A percentile compares a stretch with the other conserved stretches of the same genome.
phyloP scores from a whole-genome alignment of 495 filamentous ascomycete species.

The Cercophora newfieldiana region DNA sequence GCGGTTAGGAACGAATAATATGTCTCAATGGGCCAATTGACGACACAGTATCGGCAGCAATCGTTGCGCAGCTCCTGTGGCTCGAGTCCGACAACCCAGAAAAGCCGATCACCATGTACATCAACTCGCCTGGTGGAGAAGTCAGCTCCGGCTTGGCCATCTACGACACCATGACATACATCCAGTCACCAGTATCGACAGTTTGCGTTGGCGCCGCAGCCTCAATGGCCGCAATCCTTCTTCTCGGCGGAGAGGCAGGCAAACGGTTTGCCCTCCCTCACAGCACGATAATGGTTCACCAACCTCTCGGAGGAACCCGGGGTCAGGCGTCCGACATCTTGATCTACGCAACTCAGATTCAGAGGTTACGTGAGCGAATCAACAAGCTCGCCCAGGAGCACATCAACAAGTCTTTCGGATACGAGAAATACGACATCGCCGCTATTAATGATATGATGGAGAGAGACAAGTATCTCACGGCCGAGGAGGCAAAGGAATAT shows the following conservation, averaged over 20 bases:
- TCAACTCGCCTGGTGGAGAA: slow-evolving; percentile 94
- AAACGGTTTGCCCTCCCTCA: slow-evolving; percentile 89
- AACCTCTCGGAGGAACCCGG: slow-evolving; percentile 86
- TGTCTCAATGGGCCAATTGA: slow-evolving; percentile 92
- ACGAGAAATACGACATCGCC: slow-evolving; percentile 60
- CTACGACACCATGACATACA: slow-evolving; percentile 99
- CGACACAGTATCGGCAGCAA: slow-evolving; percentile 81
- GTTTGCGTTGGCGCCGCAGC: slow-evolving; percentile 95
- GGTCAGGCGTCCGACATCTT: slow-evolving; percentile 92
- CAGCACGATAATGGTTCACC: slow-evolving; percentile 93
- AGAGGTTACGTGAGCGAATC: slow-evolving; percentile 78
- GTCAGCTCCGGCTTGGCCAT: slow-evolving; percentile 94
- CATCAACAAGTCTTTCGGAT: slow-evolving; percentile 69
- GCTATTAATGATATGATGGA: slow-evolving; percentile 95
- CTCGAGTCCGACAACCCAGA: slow-evolving; percentile 94
- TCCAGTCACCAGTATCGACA: slow-evolving; percentile 84
- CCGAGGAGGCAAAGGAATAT: slow-evolving; percentile 81
- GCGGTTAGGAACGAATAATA: slow-evolving; percentile 87
- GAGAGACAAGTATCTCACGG: slow-evolving; percentile 90
- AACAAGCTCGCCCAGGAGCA: slow-evolving; percentile 89
- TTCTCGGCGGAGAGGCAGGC: slow-evolving; percentile 82
- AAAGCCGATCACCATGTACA: slow-evolving; percentile 95
- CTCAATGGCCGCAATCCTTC: slow-evolving; percentile 87
- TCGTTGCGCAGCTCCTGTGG: slow-evolving; percentile 94
- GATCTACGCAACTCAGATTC: slow-evolving; percentile 95